Evolutionary conservation across 305 asterid species (phyloP).

Genomic region (Coffea humblotiana): DNA sequence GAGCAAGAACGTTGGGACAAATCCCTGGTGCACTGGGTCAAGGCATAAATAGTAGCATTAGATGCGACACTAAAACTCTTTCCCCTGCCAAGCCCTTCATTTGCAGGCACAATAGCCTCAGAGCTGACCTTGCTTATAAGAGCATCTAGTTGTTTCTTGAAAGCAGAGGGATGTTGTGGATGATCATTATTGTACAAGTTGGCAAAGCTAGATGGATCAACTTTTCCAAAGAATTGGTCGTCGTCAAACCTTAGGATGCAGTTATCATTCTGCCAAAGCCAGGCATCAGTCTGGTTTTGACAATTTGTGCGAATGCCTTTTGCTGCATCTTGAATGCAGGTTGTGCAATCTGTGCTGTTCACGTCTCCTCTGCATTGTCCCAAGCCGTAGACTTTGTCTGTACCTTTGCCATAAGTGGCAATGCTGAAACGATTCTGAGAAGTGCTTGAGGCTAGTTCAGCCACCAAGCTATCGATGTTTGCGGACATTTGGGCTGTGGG

Average conservation of each 20-base stretch:
- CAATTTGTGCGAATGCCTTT: constrained; percentile 34
- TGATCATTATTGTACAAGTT: constrained; percentile 40
- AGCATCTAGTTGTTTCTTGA: constrained; percentile 41
- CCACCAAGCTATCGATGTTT: constrained; percentile 39
- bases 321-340: constrained; percentile 65
- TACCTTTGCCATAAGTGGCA: constrained; percentile 42
- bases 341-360: constrained; percentile 49
- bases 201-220: constrained; percentile 46
- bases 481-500: constrained; percentile 24
- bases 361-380: constrained; percentile 85
- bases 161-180: constrained; percentile 45
- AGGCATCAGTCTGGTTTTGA: constrained; percentile 48
- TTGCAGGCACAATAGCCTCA: constrained; percentile 44
- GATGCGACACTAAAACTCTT: constrained; percentile 35
- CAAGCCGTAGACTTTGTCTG: constrained; percentile 50
- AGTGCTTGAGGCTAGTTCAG: constrained; percentile 40
- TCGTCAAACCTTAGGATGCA: constrained; percentile 59
- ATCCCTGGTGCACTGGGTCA: constrained; percentile 81
- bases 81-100: constrained; percentile 59
- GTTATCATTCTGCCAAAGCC: constrained; percentile 61
- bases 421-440: constrained; percentile 43
- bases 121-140: constrained; percentile 36
- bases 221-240: constrained; percentile 45
- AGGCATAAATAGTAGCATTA: constrained; percentile 47
- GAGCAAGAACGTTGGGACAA: constrained; percentile 49